A percentile compares a stretch with the other conserved stretches of the same genome.
Conservation (phyloP, 352 stramenopile genomes). For the Phytophthora rubi region DNA sequence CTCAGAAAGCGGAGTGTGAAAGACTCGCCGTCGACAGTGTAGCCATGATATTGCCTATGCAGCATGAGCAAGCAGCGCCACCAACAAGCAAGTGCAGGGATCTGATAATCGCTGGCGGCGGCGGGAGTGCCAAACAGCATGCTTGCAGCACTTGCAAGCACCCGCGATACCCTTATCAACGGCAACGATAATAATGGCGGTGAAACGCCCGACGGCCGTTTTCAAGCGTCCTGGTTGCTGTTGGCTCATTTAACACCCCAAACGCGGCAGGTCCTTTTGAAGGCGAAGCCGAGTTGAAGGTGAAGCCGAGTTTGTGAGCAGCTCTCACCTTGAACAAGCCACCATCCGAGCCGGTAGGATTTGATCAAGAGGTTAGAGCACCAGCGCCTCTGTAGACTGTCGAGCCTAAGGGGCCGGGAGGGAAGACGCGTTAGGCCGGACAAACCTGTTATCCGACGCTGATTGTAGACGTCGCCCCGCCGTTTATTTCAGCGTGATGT, state of each 20-base stretch:
- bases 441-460: background rate
- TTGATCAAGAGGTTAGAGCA: background rate
- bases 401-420: conserved; percentile 5
- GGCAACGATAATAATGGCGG: background rate
- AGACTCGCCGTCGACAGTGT: conserved; percentile 1
- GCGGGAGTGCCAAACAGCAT: no score
- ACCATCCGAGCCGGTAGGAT: background rate
- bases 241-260: background rate
- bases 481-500: conserved; percentile 25
- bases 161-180: background rate
- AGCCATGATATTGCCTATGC: conserved; percentile 6
- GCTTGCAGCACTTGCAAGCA: no score
- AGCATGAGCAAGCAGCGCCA: conserved; percentile 18
- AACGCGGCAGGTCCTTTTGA: no score
- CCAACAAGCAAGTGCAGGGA: no score
- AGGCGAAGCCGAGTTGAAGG: no score
- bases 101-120: no score
- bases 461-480: conserved; percentile 19
- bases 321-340: conserved; percentile 12
- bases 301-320: background rate
- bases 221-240: conserved; percentile 16
- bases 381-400: background rate
- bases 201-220: conserved; percentile 6
- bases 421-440: conserved; percentile 10
- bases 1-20: background rate